phyloP scores from a whole-genome alignment of 495 filamentous ascomycete species.

The Xylaria telfairii region DNA sequence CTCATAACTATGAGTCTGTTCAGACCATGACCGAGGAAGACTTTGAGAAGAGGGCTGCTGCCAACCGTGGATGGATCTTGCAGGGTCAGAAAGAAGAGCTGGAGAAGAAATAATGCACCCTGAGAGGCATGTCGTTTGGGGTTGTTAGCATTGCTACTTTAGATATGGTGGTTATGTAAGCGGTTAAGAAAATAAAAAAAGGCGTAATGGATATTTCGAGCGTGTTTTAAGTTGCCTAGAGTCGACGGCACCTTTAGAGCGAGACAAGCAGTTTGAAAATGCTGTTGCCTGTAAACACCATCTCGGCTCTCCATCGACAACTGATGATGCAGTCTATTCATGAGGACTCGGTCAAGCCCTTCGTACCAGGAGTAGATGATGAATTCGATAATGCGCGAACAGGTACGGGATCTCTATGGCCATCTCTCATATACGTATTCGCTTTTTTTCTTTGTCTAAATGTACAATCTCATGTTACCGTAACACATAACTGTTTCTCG shows the following conservation, averaged over 20 bases:
- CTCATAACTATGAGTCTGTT: conserved; percentile 65
- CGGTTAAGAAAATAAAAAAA: neutral
- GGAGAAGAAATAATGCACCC: neutral
- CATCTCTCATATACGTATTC: neutral
- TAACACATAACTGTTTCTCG: neutral
- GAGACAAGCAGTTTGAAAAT: neutral
- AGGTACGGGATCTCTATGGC: neutral
- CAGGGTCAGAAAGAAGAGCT: conserved; percentile 65
- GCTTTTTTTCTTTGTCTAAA: neutral
- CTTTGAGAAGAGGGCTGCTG: conserved; percentile 59
- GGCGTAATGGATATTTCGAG: neutral
- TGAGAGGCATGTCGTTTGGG: neutral
- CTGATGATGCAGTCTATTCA: neutral
- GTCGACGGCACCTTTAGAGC: neutral
- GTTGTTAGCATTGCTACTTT: neutral
- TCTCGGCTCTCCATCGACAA: neutral
- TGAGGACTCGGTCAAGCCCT: neutral
- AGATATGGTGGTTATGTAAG: neutral
- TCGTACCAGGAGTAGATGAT: neutral
- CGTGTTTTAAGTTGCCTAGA: neutral
- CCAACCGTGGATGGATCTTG: conserved; percentile 65
- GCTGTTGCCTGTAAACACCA: neutral
- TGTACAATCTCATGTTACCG: neutral
- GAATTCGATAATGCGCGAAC: neutral
- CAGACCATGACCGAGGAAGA: conserved; percentile 48